These are phyloP conservation scores for Trichophyton equinum DNA, from an alignment of 2,329 filamentous ascomycete genomes.

Conservation along the genomic window DNA sequence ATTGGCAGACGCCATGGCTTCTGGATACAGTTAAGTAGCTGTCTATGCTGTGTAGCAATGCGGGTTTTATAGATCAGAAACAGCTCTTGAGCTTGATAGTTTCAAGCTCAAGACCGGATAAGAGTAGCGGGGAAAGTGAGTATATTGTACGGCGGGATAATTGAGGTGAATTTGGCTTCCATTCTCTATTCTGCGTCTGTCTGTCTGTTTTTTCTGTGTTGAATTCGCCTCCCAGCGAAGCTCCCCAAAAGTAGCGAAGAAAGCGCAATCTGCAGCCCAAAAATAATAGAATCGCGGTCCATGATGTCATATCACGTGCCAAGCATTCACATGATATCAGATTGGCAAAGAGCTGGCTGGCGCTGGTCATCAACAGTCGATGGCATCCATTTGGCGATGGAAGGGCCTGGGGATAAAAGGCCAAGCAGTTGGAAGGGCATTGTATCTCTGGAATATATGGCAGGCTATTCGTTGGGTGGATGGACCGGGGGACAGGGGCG, in stretches of 20 bases:
- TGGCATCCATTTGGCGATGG: no score
- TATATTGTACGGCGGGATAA: background rate
- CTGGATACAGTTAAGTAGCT: background rate
- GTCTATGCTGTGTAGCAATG: background rate
- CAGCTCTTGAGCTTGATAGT: background rate
- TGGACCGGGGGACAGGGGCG: no score
- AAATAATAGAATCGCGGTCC: background rate
- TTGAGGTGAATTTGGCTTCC: background rate
- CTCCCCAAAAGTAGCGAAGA: background rate
- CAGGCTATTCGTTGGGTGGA: no score
- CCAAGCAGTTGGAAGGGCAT: background rate
- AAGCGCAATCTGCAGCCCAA: background rate
- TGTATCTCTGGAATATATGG: no score
- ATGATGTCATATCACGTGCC: background rate
- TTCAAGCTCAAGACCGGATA: background rate
- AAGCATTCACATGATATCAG: background rate
- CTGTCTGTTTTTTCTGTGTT: background rate
- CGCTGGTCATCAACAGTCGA: no score
- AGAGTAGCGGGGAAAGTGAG: background rate
- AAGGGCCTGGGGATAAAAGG: no score
- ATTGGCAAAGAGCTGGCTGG: background rate
- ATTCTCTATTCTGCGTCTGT: background rate
- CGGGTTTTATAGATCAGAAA: slow-evolving; percentile 17
- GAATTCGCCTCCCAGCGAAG: background rate
- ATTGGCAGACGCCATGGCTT: slow-evolving; percentile 34